Evolutionary conservation across 345 rosid species (phyloP).

Genomic region (Linum tenue): DNA sequence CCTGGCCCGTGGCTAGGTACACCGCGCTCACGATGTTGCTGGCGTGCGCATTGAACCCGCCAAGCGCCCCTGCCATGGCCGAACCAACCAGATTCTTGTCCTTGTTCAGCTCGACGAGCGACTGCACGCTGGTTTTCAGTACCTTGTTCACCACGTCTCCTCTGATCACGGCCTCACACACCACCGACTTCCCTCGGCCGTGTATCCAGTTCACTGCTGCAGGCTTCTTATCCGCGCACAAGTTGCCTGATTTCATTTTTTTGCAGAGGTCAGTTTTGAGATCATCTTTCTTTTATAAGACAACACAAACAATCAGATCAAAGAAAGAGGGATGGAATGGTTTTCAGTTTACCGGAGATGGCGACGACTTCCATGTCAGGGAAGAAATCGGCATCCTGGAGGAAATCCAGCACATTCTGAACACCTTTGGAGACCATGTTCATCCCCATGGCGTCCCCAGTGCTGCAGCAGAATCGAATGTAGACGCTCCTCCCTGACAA

Average conservation of each 20-base stretch:
- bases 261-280: not conserved
- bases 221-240: constrained; percentile 40
- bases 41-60: constrained; percentile 45
- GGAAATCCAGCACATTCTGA: constrained; percentile 34
- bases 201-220: constrained; percentile 45
- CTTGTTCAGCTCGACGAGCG: constrained; percentile 38
- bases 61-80: constrained; percentile 41
- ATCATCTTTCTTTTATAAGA: not conserved
- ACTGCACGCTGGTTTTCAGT: constrained; percentile 27
- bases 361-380: constrained; percentile 40
- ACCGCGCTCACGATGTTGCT: constrained; percentile 32
- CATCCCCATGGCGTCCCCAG: constrained; percentile 48
- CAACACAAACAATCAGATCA: not conserved
- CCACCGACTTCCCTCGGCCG: constrained; percentile 41
- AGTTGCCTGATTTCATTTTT: constrained; percentile 11
- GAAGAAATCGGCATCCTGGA: constrained; percentile 19
- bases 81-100: constrained; percentile 41
- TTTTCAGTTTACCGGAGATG: constrained; percentile 24
- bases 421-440: constrained; percentile 45
- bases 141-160: constrained; percentile 32
- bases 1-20: constrained; percentile 39
- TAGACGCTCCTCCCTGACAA: constrained; percentile 33
- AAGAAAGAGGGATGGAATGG: not conserved
- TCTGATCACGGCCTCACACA: constrained; percentile 21
- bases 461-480: constrained; percentile 32